A percentile compares a stretch with the other conserved stretches of the same genome.
Evolutionary conservation across 257 asterid genomes (phyloP).

Genomic region (Nicotiana benthamiana): DNA sequence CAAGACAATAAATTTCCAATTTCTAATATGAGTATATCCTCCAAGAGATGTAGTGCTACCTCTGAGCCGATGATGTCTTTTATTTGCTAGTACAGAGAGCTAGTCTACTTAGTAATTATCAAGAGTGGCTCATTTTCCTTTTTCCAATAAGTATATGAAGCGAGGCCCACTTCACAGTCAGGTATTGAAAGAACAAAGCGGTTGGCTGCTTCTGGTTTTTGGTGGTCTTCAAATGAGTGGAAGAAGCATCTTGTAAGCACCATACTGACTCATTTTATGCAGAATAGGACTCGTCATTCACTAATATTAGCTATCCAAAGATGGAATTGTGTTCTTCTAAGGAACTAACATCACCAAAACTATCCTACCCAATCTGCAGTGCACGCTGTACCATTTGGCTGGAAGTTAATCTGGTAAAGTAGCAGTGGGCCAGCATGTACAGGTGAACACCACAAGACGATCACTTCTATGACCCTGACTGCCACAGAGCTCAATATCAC

Average conservation of each 20-base stretch:
- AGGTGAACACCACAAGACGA: neutral
- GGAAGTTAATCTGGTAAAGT: neutral
- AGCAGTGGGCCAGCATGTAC: neutral
- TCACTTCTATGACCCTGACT: neutral
- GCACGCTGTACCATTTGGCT: neutral
- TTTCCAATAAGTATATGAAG: neutral
- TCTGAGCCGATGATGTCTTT: neutral
- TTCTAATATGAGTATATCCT: neutral
- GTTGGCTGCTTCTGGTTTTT: neutral
- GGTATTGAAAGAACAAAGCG: neutral
- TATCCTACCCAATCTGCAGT: neutral
- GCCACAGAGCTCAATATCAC: neutral
- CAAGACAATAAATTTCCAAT: neutral
- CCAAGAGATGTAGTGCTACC: conserved; percentile 1
- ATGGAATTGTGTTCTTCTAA: neutral
- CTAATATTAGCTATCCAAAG: neutral
- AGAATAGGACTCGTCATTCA: neutral
- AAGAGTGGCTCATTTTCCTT: neutral
- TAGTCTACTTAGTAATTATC: neutral
- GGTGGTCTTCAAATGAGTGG: neutral
- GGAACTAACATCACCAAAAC: neutral
- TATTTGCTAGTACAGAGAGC: neutral
- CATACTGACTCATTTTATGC: neutral
- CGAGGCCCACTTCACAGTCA: neutral
- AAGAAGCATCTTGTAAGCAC: neutral